These are phyloP conservation scores for Arthromyces matolae DNA, from an alignment of 768 basidiomycete species.

Conservation along the genomic window DNA sequence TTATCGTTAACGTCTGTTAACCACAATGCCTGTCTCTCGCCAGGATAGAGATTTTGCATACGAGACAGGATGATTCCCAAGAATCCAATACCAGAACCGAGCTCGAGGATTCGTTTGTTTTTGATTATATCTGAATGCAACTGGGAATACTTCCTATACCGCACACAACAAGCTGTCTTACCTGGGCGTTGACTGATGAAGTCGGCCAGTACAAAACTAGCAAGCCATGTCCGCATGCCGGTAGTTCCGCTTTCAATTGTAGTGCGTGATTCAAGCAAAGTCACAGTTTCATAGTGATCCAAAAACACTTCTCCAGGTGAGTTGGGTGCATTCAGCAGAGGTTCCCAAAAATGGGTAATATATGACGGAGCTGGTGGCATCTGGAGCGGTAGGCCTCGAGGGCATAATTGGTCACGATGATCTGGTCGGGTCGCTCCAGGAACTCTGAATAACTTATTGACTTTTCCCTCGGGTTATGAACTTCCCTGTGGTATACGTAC, in stretches of 20 bases:
- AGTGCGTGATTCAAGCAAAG: constrained; percentile 70
- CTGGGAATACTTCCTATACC: neutral
- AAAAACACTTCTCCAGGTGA: constrained; percentile 10
- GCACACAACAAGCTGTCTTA: constrained; percentile 21
- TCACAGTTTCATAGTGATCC: constrained; percentile 38
- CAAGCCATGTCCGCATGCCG: constrained; percentile 76
- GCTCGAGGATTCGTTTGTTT: constrained; percentile 55
- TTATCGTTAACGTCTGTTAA: constrained; percentile 64
- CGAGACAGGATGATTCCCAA: constrained; percentile 60
- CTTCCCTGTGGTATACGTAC: constrained; percentile 21
- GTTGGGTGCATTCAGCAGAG: neutral
- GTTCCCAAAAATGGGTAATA: constrained; percentile 62
- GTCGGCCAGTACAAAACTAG: constrained; percentile 62
- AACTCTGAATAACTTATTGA: constrained; percentile 14
- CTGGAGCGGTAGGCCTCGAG: constrained; percentile 24
- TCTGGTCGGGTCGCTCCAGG: constrained; percentile 20
- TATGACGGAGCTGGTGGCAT: constrained; percentile 52
- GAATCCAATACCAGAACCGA: constrained; percentile 77
- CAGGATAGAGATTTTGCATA: constrained; percentile 40
- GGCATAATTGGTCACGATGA: constrained; percentile 23
- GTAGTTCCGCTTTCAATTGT: constrained; percentile 76
- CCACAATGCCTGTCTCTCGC: constrained; percentile 28
- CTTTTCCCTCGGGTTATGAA: too few relatives aligned
- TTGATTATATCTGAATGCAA: constrained; percentile 42
- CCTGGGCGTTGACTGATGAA: constrained; percentile 57